These are phyloP conservation scores for Wickerhamiella shivajii DNA, from an alignment of 805 yeast species.

Conservation along the genomic window DNA sequence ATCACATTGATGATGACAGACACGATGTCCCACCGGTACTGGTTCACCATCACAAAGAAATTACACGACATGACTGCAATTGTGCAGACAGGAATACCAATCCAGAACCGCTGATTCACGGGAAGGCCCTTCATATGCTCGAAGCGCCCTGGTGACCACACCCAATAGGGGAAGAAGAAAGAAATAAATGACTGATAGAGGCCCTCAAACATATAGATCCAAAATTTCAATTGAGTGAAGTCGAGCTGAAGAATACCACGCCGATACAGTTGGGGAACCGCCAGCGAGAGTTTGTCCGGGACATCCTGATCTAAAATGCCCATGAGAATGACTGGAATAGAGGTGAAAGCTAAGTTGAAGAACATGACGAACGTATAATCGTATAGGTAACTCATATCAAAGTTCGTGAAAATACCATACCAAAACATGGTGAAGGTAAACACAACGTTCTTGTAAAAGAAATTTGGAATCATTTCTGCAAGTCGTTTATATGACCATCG, in stretches of 20 bases:
- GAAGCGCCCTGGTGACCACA: slow-evolving; percentile 32
- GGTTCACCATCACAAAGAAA: slow-evolving; percentile 50
- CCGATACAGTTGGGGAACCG: slow-evolving; percentile 57
- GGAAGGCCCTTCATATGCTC: slow-evolving; percentile 15
- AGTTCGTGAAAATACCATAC: slow-evolving; percentile 54
- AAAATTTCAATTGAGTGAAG: slow-evolving; percentile 46
- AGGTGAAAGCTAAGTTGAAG: slow-evolving; percentile 68
- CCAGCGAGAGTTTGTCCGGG: slow-evolving; percentile 44
- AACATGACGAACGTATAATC: slow-evolving; percentile 69
- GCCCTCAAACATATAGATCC: slow-evolving; percentile 54
- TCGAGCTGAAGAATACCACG: slow-evolving; percentile 50
- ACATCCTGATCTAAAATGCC: slow-evolving; percentile 70
- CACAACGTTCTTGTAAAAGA: slow-evolving; percentile 62
- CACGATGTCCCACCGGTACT: slow-evolving; percentile 68
- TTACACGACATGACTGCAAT: slow-evolving; percentile 53
- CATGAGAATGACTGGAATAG: slow-evolving; percentile 59
- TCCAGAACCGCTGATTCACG: slow-evolving; percentile 49
- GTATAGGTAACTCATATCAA: slow-evolving; percentile 63
- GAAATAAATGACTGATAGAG: slow-evolving; percentile 55
- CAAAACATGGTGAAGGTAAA: slow-evolving; percentile 64
- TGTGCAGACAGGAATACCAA: slow-evolving; percentile 49
- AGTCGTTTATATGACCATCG: slow-evolving; percentile 66
- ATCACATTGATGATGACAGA: slow-evolving; percentile 37
- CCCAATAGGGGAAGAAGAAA: slow-evolving; percentile 51
- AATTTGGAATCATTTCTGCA: slow-evolving; percentile 65